Evolutionary conservation across 352 stramenopile species (phyloP).

Genomic region (Phytophthora ramorum): DNA sequence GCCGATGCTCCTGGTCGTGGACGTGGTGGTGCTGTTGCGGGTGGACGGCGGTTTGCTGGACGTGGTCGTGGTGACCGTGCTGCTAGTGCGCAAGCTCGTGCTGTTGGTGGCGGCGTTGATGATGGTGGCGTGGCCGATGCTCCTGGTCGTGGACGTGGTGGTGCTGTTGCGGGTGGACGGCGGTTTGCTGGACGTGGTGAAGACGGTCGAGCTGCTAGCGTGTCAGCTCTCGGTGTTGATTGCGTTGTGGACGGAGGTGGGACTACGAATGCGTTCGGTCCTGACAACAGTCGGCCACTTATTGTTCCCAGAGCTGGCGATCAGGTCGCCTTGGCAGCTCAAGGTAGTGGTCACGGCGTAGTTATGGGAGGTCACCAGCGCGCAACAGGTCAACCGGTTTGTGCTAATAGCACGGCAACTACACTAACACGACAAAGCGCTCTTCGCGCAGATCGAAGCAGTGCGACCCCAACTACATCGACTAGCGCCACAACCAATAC

Average conservation of each 20-base stretch:
- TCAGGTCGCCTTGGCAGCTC: neutral
- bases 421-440: neutral
- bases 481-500: neutral
- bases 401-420: neutral
- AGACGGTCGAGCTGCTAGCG: neutral
- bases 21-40: neutral
- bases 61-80: neutral
- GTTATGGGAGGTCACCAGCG: neutral
- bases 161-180: neutral
- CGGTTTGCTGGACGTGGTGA: neutral
- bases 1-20: neutral
- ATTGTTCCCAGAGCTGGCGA: neutral
- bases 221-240: neutral
- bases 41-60: neutral
- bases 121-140: neutral
- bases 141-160: neutral
- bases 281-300: neutral
- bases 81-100: neutral
- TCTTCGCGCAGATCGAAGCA: neutral
- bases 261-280: neutral
- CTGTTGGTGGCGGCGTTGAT: too few species aligned
- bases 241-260: neutral
- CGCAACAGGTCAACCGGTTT: neutral
- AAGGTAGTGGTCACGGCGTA: neutral
- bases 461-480: neutral